Evolutionary conservation across 495 filamentous ascomycete genomes (phyloP).

Genomic region (Talaromyces nanjingensis): DNA sequence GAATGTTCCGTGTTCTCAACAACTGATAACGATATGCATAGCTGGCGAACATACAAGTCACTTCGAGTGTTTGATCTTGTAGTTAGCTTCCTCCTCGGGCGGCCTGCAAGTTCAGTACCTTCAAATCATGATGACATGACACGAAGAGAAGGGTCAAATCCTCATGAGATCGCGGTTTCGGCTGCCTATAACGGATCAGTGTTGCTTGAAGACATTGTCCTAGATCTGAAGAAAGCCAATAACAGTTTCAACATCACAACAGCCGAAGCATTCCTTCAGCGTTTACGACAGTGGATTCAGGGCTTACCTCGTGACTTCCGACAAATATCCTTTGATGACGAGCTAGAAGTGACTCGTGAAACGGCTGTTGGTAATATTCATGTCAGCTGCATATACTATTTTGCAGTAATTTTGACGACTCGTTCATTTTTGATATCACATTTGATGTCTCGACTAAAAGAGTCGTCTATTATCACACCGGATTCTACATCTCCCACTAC

Average conservation of each 20-base stretch:
- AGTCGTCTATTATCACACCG: conserved; percentile 1
- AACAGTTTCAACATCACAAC: conserved; percentile 15
- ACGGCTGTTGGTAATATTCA: conserved; percentile 32
- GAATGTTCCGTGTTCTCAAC: neutral
- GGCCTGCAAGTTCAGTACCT: conserved; percentile 27
- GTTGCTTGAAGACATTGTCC: conserved; percentile 31
- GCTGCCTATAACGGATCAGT: conserved; percentile 29
- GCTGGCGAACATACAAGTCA: conserved; percentile 36
- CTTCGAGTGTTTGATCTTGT: conserved; percentile 37
- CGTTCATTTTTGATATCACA: conserved; percentile 34
- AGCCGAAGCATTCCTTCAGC: conserved; percentile 27
- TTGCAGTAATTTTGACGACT: conserved; percentile 35
- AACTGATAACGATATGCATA: too few species aligned
- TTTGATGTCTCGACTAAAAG: conserved; percentile 29
- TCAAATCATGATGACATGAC: conserved; percentile 14
- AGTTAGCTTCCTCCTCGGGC: conserved; percentile 35
- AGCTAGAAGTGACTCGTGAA: conserved; percentile 11
- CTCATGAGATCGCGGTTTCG: conserved; percentile 8
- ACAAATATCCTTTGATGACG: conserved; percentile 13
- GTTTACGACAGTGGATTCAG: conserved; percentile 30
- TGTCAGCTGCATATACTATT: conserved; percentile 36
- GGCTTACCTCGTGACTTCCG: conserved; percentile 14
- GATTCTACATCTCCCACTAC: neutral
- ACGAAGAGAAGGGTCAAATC: neutral
- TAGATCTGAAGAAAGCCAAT: conserved; percentile 16